These are phyloP conservation scores for Vigna unguiculata DNA, from an alignment of 306 rosid species.

Conservation along the genomic window DNA sequence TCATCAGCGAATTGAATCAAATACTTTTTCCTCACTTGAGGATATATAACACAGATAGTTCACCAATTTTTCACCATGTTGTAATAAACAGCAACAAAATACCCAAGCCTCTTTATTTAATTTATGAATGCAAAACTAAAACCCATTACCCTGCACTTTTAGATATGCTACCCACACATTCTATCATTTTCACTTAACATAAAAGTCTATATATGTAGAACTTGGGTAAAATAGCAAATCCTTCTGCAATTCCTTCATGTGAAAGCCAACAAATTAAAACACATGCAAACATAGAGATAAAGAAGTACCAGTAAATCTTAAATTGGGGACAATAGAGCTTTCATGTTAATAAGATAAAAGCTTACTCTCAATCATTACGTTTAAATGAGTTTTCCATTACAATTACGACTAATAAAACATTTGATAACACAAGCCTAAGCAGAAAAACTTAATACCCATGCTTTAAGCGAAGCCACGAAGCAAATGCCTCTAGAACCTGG, in stretches of 20 bases:
- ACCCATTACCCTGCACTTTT: conserved; percentile 8
- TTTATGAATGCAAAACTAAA: neutral
- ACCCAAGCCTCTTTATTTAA: neutral
- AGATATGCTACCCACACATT: conserved; percentile 16
- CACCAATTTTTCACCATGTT: conserved; percentile 28
- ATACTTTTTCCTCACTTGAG: neutral
- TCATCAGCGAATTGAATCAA: conserved; percentile 14
- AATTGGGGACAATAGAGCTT: conserved; percentile 6
- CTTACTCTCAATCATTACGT: conserved; percentile 22
- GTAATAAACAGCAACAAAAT: conserved; percentile 25
- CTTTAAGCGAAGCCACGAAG: conserved; percentile 99
- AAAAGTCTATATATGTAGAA: conserved; percentile 10
- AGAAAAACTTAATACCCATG: conserved; percentile 76
- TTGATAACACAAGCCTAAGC: conserved; percentile 30
- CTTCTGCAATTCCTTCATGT: neutral
- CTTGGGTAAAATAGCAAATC: conserved; percentile 20
- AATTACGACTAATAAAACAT: conserved; percentile 18
- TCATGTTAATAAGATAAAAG: conserved; percentile 11
- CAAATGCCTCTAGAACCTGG: conserved; percentile 99
- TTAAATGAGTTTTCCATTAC: conserved; percentile 8
- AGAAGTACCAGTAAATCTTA: neutral
- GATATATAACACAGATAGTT: conserved; percentile 1
- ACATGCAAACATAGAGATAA: neutral
- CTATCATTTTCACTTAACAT: conserved; percentile 7
- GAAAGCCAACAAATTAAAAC: conserved; percentile 18